These are phyloP conservation scores for Bretschneidera sinensis DNA, from an alignment of 345 rosid species.

Conservation along the genomic window DNA sequence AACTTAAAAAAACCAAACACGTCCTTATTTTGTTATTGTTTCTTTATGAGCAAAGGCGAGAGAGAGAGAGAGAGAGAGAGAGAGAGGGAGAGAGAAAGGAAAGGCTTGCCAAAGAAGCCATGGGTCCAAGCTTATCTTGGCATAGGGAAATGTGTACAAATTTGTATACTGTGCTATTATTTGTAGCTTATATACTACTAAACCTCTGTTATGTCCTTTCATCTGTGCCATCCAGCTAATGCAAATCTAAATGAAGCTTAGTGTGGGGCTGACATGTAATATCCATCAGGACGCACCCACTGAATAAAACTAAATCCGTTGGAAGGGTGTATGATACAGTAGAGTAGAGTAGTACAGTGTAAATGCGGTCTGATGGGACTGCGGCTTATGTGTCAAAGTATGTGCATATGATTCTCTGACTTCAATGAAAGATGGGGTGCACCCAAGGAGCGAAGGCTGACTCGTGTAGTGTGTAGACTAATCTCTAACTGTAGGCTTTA, in stretches of 20 bases:
- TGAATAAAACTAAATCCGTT: not conserved
- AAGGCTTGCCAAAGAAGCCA: conserved; percentile 23
- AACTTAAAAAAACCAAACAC: too few relatives aligned
- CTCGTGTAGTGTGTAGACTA: not conserved
- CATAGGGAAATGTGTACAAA: conserved; percentile 19
- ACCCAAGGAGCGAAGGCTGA: not conserved
- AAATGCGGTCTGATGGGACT: too few relatives aligned
- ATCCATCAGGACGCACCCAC: not conserved
- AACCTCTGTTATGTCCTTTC: not conserved
- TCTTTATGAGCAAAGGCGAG: too few relatives aligned
- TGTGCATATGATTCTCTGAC: not conserved
- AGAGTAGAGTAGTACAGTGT: not conserved
- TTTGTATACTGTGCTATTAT: not conserved
- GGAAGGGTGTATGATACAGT: not conserved
- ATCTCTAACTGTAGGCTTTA: not conserved
- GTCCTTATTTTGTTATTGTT: too few relatives aligned
- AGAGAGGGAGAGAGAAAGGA: not conserved
- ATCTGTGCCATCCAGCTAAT: conserved; percentile 26
- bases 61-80: conserved; percentile 9
- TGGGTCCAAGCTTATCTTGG: not conserved
- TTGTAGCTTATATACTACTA: not conserved
- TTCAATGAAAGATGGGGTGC: not conserved
- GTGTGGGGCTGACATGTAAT: conserved; percentile 6
- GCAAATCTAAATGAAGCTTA: conserved; percentile 10
- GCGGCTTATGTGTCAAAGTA: not conserved